These are phyloP conservation scores for Calophaca sinica DNA, from an alignment of 306 rosid species.

Conservation along the genomic window DNA sequence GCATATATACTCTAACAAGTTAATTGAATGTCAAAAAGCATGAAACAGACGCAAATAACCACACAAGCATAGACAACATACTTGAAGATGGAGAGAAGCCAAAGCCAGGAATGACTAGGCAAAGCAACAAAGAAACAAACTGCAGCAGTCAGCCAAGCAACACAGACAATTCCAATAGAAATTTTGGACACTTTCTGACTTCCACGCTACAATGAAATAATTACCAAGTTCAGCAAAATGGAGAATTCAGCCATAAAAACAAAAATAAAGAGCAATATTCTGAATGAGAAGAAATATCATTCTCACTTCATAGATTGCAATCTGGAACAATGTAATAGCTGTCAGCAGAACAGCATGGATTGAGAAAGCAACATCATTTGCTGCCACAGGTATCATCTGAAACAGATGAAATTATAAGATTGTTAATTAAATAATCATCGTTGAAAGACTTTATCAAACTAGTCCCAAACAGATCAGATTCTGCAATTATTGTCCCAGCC, in stretches of 20 bases:
- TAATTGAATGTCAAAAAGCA: conserved; percentile 10
- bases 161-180: conserved; percentile 64
- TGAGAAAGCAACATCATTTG: conserved; percentile 94
- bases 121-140: conserved; percentile 85
- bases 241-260: conserved; percentile 12
- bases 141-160: conserved; percentile 77
- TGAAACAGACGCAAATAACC: conserved; percentile 12
- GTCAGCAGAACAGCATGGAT: conserved; percentile 85
- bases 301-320: conserved; percentile 78
- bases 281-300: not conserved
- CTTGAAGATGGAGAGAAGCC: conserved; percentile 84
- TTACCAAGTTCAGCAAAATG: conserved; percentile 31
- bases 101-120: conserved; percentile 86
- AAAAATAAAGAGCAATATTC: conserved; percentile 20
- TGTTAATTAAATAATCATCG: not conserved
- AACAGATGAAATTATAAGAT: not conserved
- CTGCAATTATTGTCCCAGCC: conserved; percentile 1
- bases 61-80: conserved; percentile 47
- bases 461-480: not conserved
- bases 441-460: not conserved
- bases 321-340: conserved; percentile 72
- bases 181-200: conserved; percentile 76
- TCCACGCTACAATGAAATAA: conserved; percentile 69
- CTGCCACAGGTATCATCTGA: conserved; percentile 98
- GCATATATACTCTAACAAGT: not conserved